A percentile compares a stretch with the other conserved stretches of the same genome.
Evolutionary conservation across 352 stramenopile species (phyloP).

Genomic region (Globisporangium canariense): DNA sequence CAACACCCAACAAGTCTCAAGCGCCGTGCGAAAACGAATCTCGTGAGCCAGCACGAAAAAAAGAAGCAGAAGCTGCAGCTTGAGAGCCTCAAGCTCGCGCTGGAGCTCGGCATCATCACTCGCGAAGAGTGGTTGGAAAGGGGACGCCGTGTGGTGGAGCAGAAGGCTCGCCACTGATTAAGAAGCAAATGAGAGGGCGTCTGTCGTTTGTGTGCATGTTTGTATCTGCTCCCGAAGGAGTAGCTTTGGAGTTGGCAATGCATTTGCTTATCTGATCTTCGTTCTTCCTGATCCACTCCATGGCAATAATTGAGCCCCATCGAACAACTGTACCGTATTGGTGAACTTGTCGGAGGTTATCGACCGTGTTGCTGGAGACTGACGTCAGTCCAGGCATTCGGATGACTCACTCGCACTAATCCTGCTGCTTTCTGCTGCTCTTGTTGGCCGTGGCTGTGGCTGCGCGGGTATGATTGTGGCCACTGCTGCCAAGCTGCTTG

Average conservation of each 20-base stretch:
- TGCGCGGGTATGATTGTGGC: not conserved
- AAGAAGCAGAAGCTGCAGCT: not conserved
- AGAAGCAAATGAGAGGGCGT: no score
- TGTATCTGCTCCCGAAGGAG: not conserved
- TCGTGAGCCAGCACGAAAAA: not conserved
- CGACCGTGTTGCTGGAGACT: slow-evolving; percentile 26
- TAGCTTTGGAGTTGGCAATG: no score
- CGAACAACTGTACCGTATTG: not conserved
- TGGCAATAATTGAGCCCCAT: not conserved
- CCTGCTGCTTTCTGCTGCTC: not conserved
- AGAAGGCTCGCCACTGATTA: not conserved
- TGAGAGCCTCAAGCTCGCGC: not conserved
- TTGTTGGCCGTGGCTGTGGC: not conserved
- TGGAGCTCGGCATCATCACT: slow-evolving; percentile 2
- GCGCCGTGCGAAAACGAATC: not conserved
- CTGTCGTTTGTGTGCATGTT: not conserved
- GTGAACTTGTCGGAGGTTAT: not conserved
- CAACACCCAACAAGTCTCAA: not conserved
- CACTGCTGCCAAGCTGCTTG: not conserved
- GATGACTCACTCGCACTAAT: slow-evolving; percentile 27
- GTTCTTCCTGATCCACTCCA: no score
- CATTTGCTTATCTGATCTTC: no score
- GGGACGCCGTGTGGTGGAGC: not conserved
- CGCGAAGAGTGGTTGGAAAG: not conserved
- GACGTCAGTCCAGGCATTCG: slow-evolving; percentile 51